A percentile compares a stretch with the other conserved stretches of the same genome.
phyloP scores from a whole-genome alignment of 768 basidiomycete species.

The Leccinum obscurum region DNA sequence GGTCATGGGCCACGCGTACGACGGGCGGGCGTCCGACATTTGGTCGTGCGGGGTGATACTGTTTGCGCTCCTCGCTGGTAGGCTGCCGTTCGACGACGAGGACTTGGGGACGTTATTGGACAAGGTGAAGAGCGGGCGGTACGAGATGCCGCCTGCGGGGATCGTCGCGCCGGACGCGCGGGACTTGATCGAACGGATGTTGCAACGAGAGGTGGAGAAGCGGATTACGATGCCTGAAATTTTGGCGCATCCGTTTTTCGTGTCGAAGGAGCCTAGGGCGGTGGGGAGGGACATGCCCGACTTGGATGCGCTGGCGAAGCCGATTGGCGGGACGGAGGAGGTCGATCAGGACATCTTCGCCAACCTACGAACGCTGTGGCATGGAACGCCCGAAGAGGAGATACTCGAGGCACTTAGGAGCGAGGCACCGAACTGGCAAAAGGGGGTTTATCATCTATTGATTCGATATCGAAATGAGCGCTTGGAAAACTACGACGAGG shows the following conservation, averaged over 20 bases:
- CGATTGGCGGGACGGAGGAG: constrained; percentile 58
- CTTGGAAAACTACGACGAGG: constrained; percentile 73
- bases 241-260: constrained; percentile 76
- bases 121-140: constrained; percentile 75
- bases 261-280: constrained; percentile 50
- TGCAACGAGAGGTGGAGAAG: constrained; percentile 68
- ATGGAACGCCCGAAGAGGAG: constrained; percentile 70
- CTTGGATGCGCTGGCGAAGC: constrained; percentile 66
- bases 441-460: constrained; percentile 93
- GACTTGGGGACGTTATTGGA: constrained; percentile 74
- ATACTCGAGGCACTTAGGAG: constrained; percentile 68
- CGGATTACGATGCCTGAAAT: constrained; percentile 86
- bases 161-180: constrained; percentile 64
- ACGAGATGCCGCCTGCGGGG: constrained; percentile 64
- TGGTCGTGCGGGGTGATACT: constrained; percentile 98
- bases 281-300: constrained; percentile 49
- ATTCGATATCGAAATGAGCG: constrained; percentile 77
- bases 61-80: constrained; percentile 82
- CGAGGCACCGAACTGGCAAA: constrained; percentile 84
- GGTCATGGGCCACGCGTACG: constrained; percentile 77
- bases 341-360: constrained; percentile 90
- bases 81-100: constrained; percentile 93
- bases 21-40: constrained; percentile 87
- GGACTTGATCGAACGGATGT: constrained; percentile 79
- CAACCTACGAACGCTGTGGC: constrained; percentile 93